Conservation (phyloP, 2,329 filamentous ascomycete genomes). For the Ophiostoma australiae region DNA sequence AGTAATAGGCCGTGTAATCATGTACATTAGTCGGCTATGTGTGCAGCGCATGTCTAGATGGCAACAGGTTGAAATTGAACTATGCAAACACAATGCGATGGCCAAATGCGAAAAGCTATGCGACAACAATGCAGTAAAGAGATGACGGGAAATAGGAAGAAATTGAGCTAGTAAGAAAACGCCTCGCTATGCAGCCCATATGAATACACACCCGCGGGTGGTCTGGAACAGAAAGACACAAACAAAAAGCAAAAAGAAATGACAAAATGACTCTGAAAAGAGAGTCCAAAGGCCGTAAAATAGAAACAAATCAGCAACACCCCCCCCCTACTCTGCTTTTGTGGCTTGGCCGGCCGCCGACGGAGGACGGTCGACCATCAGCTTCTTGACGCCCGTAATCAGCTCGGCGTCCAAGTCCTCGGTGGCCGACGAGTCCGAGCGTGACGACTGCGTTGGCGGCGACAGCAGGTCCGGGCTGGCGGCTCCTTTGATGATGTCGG, state of each 20-base stretch:
- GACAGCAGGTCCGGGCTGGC: neutral
- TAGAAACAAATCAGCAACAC: neutral
- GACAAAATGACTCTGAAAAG: neutral
- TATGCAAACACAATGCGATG: neutral
- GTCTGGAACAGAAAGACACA: too few relatives aligned
- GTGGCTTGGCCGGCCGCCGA: neutral
- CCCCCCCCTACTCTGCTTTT: conserved; percentile 10
- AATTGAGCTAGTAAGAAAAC: conserved; percentile 19
- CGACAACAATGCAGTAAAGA: neutral
- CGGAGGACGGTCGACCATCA: conserved; percentile 39
- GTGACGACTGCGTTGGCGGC: neutral
- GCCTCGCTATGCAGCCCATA: conserved; percentile 27
- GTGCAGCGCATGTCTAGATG: neutral
- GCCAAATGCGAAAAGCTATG: neutral
- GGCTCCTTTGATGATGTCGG: neutral
- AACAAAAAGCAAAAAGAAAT: neutral
- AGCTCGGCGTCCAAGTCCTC: conserved; percentile 52
- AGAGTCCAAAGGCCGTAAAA: neutral
- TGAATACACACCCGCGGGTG: neutral
- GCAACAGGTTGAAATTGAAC: conserved; percentile 4
- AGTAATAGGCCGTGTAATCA: neutral
- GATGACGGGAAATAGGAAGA: neutral
- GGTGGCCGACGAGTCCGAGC: conserved; percentile 29
- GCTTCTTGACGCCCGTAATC: conserved; percentile 55
- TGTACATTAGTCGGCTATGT: neutral